These are phyloP conservation scores for Sporothrix curviconia DNA, from an alignment of 2,329 filamentous ascomycete species.

Conservation along the genomic window DNA sequence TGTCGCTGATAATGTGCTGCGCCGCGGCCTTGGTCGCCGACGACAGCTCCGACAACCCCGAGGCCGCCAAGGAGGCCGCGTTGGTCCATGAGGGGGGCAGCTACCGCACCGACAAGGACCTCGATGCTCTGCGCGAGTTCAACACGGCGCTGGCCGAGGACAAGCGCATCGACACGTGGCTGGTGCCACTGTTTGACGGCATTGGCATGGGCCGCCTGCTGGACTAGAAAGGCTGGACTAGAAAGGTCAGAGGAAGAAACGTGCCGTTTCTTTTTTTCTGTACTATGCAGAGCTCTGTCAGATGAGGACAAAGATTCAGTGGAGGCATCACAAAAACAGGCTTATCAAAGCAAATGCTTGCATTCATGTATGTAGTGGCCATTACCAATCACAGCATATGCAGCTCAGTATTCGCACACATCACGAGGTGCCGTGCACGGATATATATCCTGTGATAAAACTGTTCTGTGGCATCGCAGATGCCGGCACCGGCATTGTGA, in stretches of 20 bases:
- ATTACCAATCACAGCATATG: no score
- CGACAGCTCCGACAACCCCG: conserved; percentile 27
- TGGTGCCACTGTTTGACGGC: conserved; percentile 36
- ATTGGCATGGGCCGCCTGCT: conserved; percentile 27
- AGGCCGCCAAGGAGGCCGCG: conserved; percentile 9
- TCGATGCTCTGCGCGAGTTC: conserved; percentile 27
- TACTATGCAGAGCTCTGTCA: no score
- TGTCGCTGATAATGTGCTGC: conserved; percentile 49
- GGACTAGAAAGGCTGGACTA: conserved; percentile 15
- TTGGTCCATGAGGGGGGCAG: neutral
- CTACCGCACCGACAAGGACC: conserved; percentile 14
- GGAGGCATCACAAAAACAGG: no score
- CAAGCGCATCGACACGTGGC: conserved; percentile 29
- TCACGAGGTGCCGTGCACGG: no score
- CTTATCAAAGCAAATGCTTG: no score
- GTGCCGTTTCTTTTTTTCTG: no score
- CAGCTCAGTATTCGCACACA: no score
- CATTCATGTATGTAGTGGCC: no score
- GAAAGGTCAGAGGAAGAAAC: neutral
- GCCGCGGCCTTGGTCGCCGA: conserved; percentile 42
- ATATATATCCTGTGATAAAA: no score
- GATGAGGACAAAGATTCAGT: no score
- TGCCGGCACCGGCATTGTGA: no score
- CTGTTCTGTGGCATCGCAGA: no score
- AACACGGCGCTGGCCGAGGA: conserved; percentile 28